Conservation (phyloP, 1,139 yeast species). For the Yamadazyma taylorii region DNA sequence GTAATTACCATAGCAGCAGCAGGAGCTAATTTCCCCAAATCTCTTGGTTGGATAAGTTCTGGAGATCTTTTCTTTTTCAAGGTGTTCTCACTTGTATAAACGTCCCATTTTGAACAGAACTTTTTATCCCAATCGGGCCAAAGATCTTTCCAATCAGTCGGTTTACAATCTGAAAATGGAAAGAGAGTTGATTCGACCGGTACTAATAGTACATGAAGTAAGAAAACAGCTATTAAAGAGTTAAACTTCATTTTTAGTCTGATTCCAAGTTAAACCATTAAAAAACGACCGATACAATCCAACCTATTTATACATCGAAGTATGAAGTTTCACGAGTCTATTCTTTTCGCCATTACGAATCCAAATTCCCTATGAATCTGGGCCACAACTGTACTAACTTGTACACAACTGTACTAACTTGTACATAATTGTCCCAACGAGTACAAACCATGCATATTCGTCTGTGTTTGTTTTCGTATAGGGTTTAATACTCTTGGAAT, state of each 20-base stretch:
- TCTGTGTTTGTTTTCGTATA: not conserved
- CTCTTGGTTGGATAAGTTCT: constrained; percentile 9
- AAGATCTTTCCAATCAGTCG: not conserved
- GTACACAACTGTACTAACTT: too few relatives aligned
- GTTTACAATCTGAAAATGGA: constrained; percentile 3
- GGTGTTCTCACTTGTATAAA: constrained; percentile 5
- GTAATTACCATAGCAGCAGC: constrained; percentile 25
- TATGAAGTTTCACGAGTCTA: too few relatives aligned
- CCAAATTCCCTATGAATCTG: too few relatives aligned
- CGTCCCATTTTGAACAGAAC: constrained; percentile 9
- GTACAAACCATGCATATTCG: not conserved
- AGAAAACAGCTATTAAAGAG: constrained; percentile 6
- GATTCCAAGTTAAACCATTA: too few relatives aligned
- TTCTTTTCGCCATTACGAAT: too few relatives aligned
- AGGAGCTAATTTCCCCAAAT: constrained; percentile 17
- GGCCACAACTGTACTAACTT: too few relatives aligned
- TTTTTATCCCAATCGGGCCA: constrained; percentile 4
- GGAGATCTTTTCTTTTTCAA: not conserved
- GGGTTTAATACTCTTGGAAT: too few relatives aligned
- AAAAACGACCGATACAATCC: too few relatives aligned
- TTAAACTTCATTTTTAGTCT: constrained; percentile 3
- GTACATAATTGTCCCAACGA: too few relatives aligned
- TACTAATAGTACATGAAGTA: constrained; percentile 2
- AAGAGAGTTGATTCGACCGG: constrained; percentile 9
- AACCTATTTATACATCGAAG: too few relatives aligned